Evolutionary conservation across 164 flowering plant genomes (phyloP).

Genomic region (Magnolia sinica): DNA sequence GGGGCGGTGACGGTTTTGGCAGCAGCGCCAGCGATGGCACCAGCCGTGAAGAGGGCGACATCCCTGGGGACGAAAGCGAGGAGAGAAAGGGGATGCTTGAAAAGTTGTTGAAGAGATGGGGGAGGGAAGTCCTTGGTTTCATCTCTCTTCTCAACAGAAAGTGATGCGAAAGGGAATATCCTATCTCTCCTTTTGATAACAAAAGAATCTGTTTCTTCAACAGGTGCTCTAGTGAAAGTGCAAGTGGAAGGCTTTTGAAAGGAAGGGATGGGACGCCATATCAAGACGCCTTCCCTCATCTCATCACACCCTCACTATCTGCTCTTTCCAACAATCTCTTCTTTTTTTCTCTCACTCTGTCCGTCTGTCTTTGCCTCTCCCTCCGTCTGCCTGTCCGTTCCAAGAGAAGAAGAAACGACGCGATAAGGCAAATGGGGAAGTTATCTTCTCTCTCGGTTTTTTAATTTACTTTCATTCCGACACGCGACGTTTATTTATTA

Average conservation of each 20-base stretch:
- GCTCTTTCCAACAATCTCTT: too few relatives aligned
- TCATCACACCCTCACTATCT: background rate
- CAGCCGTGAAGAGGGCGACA: conserved; percentile 73
- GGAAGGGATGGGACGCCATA: conserved; percentile 33
- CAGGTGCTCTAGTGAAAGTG: conserved; percentile 11
- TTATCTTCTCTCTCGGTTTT: too few relatives aligned
- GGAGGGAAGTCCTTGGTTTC: conserved; percentile 43
- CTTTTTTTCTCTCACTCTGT: too few relatives aligned
- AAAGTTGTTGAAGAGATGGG: conserved; percentile 42
- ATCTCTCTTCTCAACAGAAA: conserved; percentile 39
- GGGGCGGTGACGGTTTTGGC: conserved; percentile 88
- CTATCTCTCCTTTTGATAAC: conserved; percentile 2
- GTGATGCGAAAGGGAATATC: conserved; percentile 34
- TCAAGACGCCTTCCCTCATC: conserved; percentile 35
- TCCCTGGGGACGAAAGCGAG: conserved; percentile 69
- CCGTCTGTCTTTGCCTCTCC: too few relatives aligned
- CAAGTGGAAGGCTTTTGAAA: conserved; percentile 16
- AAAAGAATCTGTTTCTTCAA: background rate
- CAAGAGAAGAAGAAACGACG: too few relatives aligned
- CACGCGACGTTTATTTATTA: too few relatives aligned
- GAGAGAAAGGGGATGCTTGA: conserved; percentile 73
- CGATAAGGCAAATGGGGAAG: too few relatives aligned
- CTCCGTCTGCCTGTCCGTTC: too few relatives aligned
- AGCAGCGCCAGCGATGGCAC: conserved; percentile 87
- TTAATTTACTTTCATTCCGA: too few relatives aligned